Evolutionary conservation across 129 eudicot species (phyloP), one percentile per base, ranked within the genome.

Genomic region (Lactuca sativa): DNA sequence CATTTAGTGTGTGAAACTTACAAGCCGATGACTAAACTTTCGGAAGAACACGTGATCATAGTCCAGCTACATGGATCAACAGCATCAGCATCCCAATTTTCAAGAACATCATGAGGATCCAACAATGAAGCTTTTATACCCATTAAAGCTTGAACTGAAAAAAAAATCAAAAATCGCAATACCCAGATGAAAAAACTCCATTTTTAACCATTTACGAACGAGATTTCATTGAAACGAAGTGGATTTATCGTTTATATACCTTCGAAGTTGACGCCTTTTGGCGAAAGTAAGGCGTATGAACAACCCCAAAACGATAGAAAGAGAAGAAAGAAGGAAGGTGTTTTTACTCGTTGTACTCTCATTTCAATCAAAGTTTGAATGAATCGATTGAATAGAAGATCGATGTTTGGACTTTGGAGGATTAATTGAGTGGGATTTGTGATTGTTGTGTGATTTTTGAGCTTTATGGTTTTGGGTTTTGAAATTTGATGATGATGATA

Each of bases 21-120:
- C 97, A 91, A 75, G 84, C 97, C 96, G 82, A 84, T 84, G 62
- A 91, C 97, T 31, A 91, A 81, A 79, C 79, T 80, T 14, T 88
- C 86, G 72, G 88, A 53, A 40, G 97, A 91, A 77, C 97, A 91
- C 54, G 97, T 91, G 33, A 91, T 82, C 97, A 91, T 91, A 11
- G 93, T 80, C 97, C 97, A 91, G 69, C 96, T 88, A 84, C 97
- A 91, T 3, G 97, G 96, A 80, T 91, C 97, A 88, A 91, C 97
- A 72, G 97, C 85, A 74, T 84, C 80, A 47, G 81, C 93, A 86
- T 91, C 97, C 97, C 97, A 91, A 56, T 91, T 88, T 68, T 91
- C 97, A 80, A 91, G 96, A 57, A 91, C 96, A 40, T 89, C 88
- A 71, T 80, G 96, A 70, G 97, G 97, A 72, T 91, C 97, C 85